Base-by-base conservation (phyloP, 2,329 filamentous ascomycete genomes). In the Penicillium sp. region DNA sequence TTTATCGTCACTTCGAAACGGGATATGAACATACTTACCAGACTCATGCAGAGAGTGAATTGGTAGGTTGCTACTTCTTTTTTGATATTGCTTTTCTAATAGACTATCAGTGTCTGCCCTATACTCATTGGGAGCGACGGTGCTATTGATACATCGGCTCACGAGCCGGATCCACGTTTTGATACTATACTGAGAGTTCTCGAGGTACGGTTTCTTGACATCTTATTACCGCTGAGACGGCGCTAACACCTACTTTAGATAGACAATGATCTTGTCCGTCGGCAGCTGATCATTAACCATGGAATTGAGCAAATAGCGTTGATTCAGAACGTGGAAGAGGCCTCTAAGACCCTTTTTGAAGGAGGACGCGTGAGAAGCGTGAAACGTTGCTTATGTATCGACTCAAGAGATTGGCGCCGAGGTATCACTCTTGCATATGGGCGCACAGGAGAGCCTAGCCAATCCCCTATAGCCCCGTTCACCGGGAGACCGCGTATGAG, bases 301-400 rank as follows among this genome's bases (percentile, higher is more conserved):
- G 75, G 77, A 6, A 90, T 97, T 52, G 94, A 99, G 60, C 92
- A 97, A 70, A 84, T 87, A 7, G 83, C 96, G 5, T 78, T 99
- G 0, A 84, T 97, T 54, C 79, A 85, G 55, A 79, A 87, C 28
- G 79, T 89, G 26, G 71, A 79, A 1, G 82, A 90, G 56, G 94
- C 87, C 1, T 79, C 87, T 45, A 74, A 79, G 3, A 81, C 89
- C 47, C 89, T 96, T 81, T 84, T 88, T 59, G 79, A 81, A 53
- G 79, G 77, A 21, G 75, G 75, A 42, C 77, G 77, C n/a, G 85
- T 87, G 1, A 79, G 74, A 14, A 93, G 96, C 61, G 89, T 93
- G 11, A 82, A 78, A 53, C 82, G 85, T 56, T 93, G 89, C 63
- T 84, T 67, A 56, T 74, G 71, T 56, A 73, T 94, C 59, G 83